phyloP scores from a whole-genome alignment of 257 asterid genomes.

The Forsythia viridissima region DNA sequence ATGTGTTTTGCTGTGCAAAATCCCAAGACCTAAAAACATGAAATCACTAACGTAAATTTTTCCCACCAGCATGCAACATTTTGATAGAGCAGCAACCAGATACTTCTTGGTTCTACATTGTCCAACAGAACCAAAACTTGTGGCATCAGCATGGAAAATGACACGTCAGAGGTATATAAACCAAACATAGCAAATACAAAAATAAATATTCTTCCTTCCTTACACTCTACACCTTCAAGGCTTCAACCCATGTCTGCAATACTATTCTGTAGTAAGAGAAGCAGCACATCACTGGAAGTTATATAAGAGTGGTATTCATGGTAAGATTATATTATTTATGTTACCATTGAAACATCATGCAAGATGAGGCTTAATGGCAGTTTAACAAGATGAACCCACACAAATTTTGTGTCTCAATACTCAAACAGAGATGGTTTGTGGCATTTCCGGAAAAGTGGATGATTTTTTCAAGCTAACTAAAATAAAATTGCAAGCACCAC shows the following conservation, averaged over 20 bases:
- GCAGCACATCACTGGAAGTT: neutral
- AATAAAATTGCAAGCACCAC: neutral
- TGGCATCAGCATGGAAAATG: neutral
- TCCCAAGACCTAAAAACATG: neutral
- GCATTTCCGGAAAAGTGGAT: neutral
- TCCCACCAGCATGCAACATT: too few species aligned
- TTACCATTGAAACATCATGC: neutral
- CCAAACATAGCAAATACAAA: neutral
- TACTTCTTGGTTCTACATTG: neutral
- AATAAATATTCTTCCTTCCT: neutral
- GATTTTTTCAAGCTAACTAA: neutral
- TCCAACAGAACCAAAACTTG: neutral
- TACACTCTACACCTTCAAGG: neutral
- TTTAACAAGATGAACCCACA: neutral
- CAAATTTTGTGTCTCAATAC: neutral
- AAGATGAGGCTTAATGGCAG: neutral
- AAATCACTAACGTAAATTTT: neutral
- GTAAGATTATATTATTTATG: neutral
- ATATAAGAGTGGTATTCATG: too few species aligned
- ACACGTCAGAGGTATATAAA: neutral
- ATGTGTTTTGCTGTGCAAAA: too few species aligned
- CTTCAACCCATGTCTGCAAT: neutral
- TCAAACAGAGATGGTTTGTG: neutral
- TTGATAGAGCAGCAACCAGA: too few species aligned
- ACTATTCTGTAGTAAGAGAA: neutral